Percentiles rank a stretch among this genome's conserved stretches.
phyloP scores from a whole-genome alignment of 805 yeast species.

The Huiozyma sinensis region DNA sequence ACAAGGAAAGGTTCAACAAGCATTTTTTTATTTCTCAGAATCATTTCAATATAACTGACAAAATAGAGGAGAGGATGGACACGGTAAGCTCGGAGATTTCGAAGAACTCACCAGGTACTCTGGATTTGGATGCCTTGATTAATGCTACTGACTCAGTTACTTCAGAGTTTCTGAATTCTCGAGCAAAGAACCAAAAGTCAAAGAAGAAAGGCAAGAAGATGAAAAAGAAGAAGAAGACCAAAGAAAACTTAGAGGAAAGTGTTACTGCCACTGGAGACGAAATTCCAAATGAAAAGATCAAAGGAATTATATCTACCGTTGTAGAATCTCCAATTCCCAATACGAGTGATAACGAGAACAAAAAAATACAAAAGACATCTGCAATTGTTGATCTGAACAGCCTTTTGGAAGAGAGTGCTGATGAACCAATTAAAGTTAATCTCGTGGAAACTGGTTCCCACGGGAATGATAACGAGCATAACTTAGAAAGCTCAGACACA shows the following conservation, averaged over 20 bases:
- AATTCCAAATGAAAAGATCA: neutral
- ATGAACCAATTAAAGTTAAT: too few species aligned
- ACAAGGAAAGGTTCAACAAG: too few species aligned
- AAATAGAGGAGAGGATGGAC: too few species aligned
- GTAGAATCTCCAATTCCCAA: neutral
- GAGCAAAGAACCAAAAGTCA: slow-evolving; percentile 1
- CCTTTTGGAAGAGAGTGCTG: too few species aligned
- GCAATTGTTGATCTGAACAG: too few species aligned
- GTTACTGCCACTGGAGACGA: neutral
- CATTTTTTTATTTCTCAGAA: too few species aligned
- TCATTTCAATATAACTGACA: too few species aligned
- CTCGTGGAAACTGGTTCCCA: too few species aligned
- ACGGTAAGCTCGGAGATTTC: too few species aligned
- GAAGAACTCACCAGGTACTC: slow-evolving; percentile 1
- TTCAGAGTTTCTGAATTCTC: slow-evolving; percentile 5
- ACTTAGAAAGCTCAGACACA: neutral
- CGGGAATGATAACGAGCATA: too few species aligned
- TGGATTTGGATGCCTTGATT: slow-evolving; percentile 22
- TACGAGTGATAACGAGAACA: too few species aligned
- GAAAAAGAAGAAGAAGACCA: slow-evolving; percentile 3
- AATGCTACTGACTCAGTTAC: slow-evolving; percentile 13
- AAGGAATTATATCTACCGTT: neutral
- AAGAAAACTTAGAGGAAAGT: neutral
- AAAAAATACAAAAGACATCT: too few species aligned
- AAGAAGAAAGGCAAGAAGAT: slow-evolving; percentile 6